Evolutionary conservation across 129 eudicot species (phyloP).

Genomic region (Lactuca sativa): DNA sequence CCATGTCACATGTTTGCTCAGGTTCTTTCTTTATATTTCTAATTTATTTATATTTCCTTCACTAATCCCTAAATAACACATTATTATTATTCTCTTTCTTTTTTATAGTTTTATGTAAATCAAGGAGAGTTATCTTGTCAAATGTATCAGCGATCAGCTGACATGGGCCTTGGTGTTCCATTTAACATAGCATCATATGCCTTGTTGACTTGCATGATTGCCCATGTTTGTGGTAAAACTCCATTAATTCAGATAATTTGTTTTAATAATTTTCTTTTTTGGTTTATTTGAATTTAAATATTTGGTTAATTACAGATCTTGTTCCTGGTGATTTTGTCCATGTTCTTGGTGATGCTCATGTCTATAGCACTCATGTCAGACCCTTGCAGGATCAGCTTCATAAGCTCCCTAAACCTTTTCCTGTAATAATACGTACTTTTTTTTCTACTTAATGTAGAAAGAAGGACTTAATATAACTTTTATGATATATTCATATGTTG

Average conservation of each 20-base stretch:
- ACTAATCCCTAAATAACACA: slow-evolving; percentile 4
- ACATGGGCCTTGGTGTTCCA: slow-evolving; percentile 97
- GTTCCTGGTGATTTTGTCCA: slow-evolving; percentile 90
- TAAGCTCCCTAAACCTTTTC: slow-evolving; percentile 83
- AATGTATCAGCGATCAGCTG: slow-evolving; percentile 98
- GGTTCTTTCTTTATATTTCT: slow-evolving; percentile 36
- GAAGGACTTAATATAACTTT: background rate
- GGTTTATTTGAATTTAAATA: background rate
- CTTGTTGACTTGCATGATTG: slow-evolving; percentile 88
- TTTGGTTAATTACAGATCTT: slow-evolving; percentile 51
- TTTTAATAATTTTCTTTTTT: background rate
- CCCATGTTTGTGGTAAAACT: slow-evolving; percentile 85
- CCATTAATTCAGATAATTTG: background rate
- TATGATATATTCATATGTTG: no score
- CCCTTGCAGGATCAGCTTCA: slow-evolving; percentile 88
- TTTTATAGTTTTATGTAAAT: slow-evolving; percentile 76
- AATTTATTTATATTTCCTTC: background rate
- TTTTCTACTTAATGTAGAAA: no score
- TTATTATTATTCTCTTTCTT: slow-evolving; percentile 5
- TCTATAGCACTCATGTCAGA: slow-evolving; percentile 68
- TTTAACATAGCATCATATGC: slow-evolving; percentile 93
- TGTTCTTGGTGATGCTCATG: slow-evolving; percentile 90
- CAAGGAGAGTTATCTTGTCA: slow-evolving; percentile 95
- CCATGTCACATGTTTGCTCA: slow-evolving; percentile 99
- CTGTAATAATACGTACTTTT: slow-evolving; percentile 46